Percentiles rank a stretch among this genome's conserved stretches.
phyloP scores from a whole-genome alignment of 225 moss, liverwort and hornwort species.

The Asterella californica region DNA sequence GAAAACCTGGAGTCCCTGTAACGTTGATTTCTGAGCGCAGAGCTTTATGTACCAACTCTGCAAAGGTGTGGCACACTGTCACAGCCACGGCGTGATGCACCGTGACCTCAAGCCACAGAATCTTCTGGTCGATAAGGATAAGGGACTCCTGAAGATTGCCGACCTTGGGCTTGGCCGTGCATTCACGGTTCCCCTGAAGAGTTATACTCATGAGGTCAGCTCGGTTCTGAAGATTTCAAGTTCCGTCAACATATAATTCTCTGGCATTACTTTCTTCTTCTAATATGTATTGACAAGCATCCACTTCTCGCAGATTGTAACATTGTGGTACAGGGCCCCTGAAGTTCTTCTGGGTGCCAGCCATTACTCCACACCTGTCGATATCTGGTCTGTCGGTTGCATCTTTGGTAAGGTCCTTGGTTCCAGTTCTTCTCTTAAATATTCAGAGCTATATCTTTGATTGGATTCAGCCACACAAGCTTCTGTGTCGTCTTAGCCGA shows the following conservation, averaged over 20 bases:
- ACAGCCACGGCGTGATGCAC: constrained; percentile 45
- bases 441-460: too few relatives aligned
- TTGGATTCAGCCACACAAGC: too few relatives aligned
- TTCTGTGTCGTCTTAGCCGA: too few relatives aligned
- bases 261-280: neutral
- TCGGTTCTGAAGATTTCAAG: neutral
- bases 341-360: constrained; percentile 37
- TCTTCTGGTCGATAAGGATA: constrained; percentile 37
- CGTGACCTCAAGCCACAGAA: constrained; percentile 41
- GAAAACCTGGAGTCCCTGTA: neutral
- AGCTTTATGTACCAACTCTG: constrained; percentile 45
- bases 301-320: constrained; percentile 25
- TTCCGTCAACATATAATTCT: neutral
- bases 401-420: constrained; percentile 26
- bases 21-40: neutral
- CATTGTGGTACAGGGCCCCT: constrained; percentile 39
- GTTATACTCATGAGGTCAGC: constrained; percentile 40
- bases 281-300: neutral
- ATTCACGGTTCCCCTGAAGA: constrained; percentile 40
- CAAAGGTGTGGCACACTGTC: constrained; percentile 41
- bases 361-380: constrained; percentile 40
- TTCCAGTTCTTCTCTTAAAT: neutral
- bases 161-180: constrained; percentile 41
- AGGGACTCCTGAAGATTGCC: constrained; percentile 37
- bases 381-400: constrained; percentile 41